A percentile compares a stretch with the other conserved stretches of the same genome.
Evolutionary conservation across 768 basidiomycete genomes (phyloP).

Genomic region (Amanita subjunquillea): DNA sequence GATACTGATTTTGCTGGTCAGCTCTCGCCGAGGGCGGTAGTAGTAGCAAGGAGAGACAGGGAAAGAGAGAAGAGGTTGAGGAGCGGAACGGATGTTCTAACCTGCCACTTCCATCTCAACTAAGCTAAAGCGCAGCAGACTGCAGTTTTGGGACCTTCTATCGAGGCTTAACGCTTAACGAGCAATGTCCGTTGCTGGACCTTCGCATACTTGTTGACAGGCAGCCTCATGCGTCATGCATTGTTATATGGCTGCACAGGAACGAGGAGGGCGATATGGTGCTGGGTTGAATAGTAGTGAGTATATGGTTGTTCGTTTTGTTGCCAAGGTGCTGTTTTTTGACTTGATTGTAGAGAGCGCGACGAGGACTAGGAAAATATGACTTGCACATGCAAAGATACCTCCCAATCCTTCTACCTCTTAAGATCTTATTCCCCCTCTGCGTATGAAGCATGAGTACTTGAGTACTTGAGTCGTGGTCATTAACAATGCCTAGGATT

Average conservation of each 20-base stretch:
- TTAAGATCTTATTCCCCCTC: not conserved
- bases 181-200: not conserved
- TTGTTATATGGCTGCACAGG: not conserved
- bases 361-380: not conserved
- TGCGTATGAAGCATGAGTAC: not conserved
- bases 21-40: not conserved
- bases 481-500: not conserved
- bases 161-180: not conserved
- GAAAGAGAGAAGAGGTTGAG: not conserved
- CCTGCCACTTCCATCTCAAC: not conserved
- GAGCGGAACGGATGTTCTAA: not conserved
- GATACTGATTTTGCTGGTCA: not conserved
- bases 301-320: not conserved
- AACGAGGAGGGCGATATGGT: slow-evolving; percentile 4
- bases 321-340: not conserved
- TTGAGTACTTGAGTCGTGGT: not conserved
- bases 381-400: not conserved
- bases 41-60: slow-evolving; percentile 3
- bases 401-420: too few species aligned
- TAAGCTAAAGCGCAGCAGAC: not conserved
- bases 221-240: not conserved
- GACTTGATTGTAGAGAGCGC: not conserved
- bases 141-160: not conserved
- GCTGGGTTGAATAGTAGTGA: not conserved
- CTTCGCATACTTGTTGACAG: not conserved